Evolutionary conservation across 2,329 filamentous ascomycete genomes (phyloP).

Genomic region (Penicillium vulpinum): DNA sequence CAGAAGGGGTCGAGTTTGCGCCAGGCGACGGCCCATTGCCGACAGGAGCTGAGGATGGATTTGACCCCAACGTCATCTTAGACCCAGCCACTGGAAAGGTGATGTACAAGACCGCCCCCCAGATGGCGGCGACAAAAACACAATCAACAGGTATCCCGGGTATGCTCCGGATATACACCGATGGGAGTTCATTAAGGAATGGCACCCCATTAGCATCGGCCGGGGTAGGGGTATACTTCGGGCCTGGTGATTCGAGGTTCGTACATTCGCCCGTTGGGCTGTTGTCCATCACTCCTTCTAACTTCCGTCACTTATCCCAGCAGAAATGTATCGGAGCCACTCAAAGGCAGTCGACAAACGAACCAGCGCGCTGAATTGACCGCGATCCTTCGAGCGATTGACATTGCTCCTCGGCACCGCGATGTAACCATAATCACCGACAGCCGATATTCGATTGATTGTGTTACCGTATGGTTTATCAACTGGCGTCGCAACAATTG

Average conservation of each 20-base stretch:
- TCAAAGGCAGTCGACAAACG: conserved; percentile 74
- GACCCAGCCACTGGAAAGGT: conserved; percentile 56
- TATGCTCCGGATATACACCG: conserved; percentile 62
- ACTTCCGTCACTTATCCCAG: conserved; percentile 31
- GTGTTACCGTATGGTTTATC: conserved; percentile 77
- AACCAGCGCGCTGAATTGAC: conserved; percentile 96
- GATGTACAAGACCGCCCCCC: conserved; percentile 56
- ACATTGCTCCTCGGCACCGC: conserved; percentile 68
- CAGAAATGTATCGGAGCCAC: conserved; percentile 73
- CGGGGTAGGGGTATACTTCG: conserved; percentile 66
- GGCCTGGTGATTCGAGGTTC: conserved; percentile 57
- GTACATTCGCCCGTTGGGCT: conserved; percentile 16
- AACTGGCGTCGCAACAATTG: conserved; percentile 77
- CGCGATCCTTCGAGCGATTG: conserved; percentile 78
- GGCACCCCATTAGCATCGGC: conserved; percentile 56
- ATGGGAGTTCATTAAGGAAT: conserved; percentile 63
- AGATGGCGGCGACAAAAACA: conserved; percentile 50
- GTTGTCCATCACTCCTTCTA: background rate
- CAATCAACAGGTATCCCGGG: conserved; percentile 47
- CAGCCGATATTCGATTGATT: conserved; percentile 87
- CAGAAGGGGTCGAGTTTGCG: conserved; percentile 47
- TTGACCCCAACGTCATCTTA: conserved; percentile 59
- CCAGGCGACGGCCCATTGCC: conserved; percentile 59
- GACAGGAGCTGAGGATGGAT: conserved; percentile 59
- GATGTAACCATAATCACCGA: conserved; percentile 81